Conservation (phyloP, 176 grass and related monocot species). For the Saccharum spontaneum region DNA sequence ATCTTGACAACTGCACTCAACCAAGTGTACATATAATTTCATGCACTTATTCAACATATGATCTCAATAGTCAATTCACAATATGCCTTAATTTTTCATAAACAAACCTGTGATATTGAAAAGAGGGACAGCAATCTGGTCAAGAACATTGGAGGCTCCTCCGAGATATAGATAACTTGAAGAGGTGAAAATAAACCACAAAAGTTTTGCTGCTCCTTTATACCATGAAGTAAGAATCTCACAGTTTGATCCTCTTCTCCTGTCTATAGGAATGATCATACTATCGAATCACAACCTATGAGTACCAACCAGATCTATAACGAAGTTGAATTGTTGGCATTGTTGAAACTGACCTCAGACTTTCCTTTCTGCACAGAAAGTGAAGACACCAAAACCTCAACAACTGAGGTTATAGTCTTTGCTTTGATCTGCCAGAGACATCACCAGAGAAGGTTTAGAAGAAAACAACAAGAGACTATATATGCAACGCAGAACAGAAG, state of each 20-base stretch:
- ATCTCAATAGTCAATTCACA: not conserved
- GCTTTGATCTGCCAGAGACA: conserved; percentile 49
- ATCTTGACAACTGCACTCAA: conserved; percentile 62
- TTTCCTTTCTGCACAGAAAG: conserved; percentile 40
- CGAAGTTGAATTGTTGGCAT: not conserved
- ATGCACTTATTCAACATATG: conserved; percentile 9
- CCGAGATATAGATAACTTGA: conserved; percentile 57
- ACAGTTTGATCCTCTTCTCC: conserved; percentile 26
- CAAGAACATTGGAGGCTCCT: conserved; percentile 53
- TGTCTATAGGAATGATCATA: conserved; percentile 37
- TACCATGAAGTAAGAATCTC: conserved; percentile 34
- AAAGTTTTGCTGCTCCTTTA: conserved; percentile 51
- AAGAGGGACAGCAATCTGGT: conserved; percentile 57
- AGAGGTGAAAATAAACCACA: conserved; percentile 65
- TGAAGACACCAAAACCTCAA: conserved; percentile 47
- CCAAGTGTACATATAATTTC: not conserved
- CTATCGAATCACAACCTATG: not conserved
- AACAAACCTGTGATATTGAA: conserved; percentile 78
- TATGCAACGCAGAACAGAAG: not conserved
- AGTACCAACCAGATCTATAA: not conserved
- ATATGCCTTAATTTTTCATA: conserved; percentile 9
- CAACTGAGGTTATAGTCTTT: conserved; percentile 48
- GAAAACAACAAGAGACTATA: not conserved
- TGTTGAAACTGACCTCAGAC: conserved; percentile 45
- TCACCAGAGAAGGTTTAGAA: not conserved